Conservation (phyloP, 768 basidiomycete species). For the Lepiota venenata region DNA sequence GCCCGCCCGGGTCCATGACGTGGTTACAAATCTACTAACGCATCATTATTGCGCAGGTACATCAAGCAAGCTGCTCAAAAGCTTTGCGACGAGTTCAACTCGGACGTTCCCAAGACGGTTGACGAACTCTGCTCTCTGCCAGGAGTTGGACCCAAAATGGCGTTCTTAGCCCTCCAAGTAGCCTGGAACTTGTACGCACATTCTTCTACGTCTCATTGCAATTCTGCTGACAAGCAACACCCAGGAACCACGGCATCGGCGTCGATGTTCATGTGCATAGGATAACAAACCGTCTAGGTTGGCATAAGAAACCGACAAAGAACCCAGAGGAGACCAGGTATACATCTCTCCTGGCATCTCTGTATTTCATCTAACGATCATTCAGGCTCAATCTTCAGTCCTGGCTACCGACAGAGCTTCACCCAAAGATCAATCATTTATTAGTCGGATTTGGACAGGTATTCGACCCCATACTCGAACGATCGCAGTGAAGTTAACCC, state of each 20-base stretch:
- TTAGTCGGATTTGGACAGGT: slow-evolving; percentile 89
- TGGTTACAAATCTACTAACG: background rate
- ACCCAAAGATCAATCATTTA: slow-evolving; percentile 73
- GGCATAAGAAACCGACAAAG: slow-evolving; percentile 85
- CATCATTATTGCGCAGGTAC: slow-evolving; percentile 43
- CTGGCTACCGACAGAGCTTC: slow-evolving; percentile 75
- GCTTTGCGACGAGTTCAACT: slow-evolving; percentile 68
- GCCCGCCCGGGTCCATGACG: slow-evolving; percentile 19
- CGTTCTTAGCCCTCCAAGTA: slow-evolving; percentile 77
- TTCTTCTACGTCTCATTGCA: background rate
- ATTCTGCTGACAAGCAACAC: background rate
- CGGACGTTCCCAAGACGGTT: slow-evolving; percentile 86
- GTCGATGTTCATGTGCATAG: slow-evolving; percentile 97
- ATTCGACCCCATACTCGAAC: slow-evolving; percentile 6
- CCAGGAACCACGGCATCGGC: slow-evolving; percentile 84
- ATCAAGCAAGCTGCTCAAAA: slow-evolving; percentile 69
- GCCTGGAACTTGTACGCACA: slow-evolving; percentile 76
- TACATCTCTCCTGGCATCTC: slow-evolving; percentile 4
- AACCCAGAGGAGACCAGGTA: slow-evolving; percentile 88
- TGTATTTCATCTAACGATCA: background rate
- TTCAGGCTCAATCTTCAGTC: slow-evolving; percentile 73
- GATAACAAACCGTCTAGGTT: slow-evolving; percentile 89
- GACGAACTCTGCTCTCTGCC: slow-evolving; percentile 85
- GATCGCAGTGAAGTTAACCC: background rate
- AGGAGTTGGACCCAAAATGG: slow-evolving; percentile 98